These are phyloP conservation scores for Neurospora tetraspora DNA, from an alignment of 495 filamentous ascomycete genomes.

Conservation along the genomic window DNA sequence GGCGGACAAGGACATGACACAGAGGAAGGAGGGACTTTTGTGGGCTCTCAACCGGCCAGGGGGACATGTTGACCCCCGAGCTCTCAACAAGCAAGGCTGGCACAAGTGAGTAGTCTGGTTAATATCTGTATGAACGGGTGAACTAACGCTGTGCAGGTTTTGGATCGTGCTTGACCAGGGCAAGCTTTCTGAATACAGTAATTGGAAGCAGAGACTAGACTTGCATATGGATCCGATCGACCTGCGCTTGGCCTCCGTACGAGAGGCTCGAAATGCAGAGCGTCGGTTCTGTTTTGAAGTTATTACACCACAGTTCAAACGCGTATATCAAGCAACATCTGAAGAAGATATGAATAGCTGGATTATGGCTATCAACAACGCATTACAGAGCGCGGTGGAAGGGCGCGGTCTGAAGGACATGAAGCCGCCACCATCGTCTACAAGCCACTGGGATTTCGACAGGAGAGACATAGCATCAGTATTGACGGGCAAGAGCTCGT, in stretches of 20 bases:
- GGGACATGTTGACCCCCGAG: conserved; percentile 89
- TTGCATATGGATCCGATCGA: conserved; percentile 98
- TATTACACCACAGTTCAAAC: conserved; percentile 92
- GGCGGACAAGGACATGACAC: conserved; percentile 40
- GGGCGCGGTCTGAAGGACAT: conserved; percentile 50
- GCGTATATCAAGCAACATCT: conserved; percentile 94
- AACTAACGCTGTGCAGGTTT: conserved; percentile 48
- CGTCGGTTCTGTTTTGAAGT: conserved; percentile 97
- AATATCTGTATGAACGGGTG: neutral
- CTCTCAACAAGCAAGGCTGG: conserved; percentile 94
- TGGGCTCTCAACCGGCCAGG: conserved; percentile 92
- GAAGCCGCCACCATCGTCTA: conserved; percentile 25
- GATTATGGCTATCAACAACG: conserved; percentile 96
- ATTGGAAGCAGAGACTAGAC: conserved; percentile 97
- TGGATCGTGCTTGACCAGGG: conserved; percentile 98
- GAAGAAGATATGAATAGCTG: conserved; percentile 97
- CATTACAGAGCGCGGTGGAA: conserved; percentile 90
- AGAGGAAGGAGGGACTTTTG: conserved; percentile 79
- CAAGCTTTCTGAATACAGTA: conserved; percentile 93
- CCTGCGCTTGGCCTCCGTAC: conserved; percentile 89
- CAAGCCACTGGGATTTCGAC: conserved; percentile 43
- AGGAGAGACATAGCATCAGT: conserved; percentile 82
- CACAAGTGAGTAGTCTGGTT: conserved; percentile 68
- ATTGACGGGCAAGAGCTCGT: conserved; percentile 86
- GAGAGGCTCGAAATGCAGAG: conserved; percentile 88